A percentile compares a stretch with the other conserved stretches of the same genome.
These are phyloP conservation scores for Metschnikowia kunwiensis DNA, from an alignment of 805 yeast species.

Conservation along the genomic window DNA sequence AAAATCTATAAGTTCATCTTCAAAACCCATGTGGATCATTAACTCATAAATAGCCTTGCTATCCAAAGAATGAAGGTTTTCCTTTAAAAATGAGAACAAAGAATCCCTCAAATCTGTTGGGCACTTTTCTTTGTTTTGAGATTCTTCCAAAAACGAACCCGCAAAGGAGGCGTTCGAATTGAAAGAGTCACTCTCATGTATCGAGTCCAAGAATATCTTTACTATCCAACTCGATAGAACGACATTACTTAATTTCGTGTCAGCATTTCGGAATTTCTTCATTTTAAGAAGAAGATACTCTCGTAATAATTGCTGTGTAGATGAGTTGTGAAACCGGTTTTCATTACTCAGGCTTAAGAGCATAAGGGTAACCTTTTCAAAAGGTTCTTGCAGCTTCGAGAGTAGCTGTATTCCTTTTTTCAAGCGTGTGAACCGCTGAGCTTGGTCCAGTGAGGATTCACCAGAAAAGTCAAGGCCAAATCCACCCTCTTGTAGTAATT, in stretches of 20 bases:
- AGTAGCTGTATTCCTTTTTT: conserved; percentile 38
- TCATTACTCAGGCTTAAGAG: conserved; percentile 22
- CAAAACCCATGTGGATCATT: conserved; percentile 61
- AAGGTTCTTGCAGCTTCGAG: conserved; percentile 61
- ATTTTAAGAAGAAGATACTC: conserved; percentile 36
- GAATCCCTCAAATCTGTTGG: conserved; percentile 1
- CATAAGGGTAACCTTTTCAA: conserved; percentile 66
- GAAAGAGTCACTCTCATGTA: conserved; percentile 20
- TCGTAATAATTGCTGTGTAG: conserved; percentile 26
- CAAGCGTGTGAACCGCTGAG: conserved; percentile 5
- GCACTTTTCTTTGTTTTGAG: too few relatives aligned
- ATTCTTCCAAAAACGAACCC: too few relatives aligned
- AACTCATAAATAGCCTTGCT: conserved; percentile 68
- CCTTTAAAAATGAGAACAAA: conserved; percentile 45
- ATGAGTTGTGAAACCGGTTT: conserved; percentile 10
- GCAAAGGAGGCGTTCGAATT: too few relatives aligned
- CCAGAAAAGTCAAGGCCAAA: conserved; percentile 10
- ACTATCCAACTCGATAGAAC: conserved; percentile 66
- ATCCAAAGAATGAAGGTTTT: conserved; percentile 53
- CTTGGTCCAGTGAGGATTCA: conserved; percentile 1
- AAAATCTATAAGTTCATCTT: conserved; percentile 59
- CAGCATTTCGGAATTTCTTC: conserved; percentile 21
- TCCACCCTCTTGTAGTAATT: conserved; percentile 29
- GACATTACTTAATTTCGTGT: conserved; percentile 33
- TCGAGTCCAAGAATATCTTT: conserved; percentile 50